Base-by-base conservation (phyloP, 1,139 yeast genomes). In the Yamadazyma oceani region DNA sequence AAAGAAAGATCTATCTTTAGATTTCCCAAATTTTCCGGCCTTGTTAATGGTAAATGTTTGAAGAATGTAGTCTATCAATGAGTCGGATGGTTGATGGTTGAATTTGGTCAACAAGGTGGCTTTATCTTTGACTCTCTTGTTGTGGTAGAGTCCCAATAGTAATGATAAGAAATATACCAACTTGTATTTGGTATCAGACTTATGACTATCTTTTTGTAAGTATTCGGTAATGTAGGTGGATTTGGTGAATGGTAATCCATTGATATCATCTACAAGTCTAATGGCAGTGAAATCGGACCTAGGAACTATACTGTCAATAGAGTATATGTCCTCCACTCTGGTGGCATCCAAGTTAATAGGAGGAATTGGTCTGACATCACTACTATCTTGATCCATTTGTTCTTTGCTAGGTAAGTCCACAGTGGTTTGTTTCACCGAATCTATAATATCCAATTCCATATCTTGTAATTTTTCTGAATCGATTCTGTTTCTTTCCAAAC, bases 311-410 rank as follows among this genome's bases (percentile, higher is more conserved):
- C 73, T 78, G 42, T 69, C 66, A 34, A 90, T 55, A 28, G 96
- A 86, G 59, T 89, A 92, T 34, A 89, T 75, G 45, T 88, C 95
- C 53, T 84, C 90, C 32, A 84, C 92, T 39, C 75, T 73, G 7
- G 87, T 82, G 14, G 97, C 95, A 35, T 78, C 85, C 32, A 75
- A 75, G 53, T 88, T 71, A 48, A 85, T 86, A 17, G 69, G 62
- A 6, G 98, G 98, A 13, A 90, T 85, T 15, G 96, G 95, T 58
- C 97, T 78, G 41, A 83, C 88, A 25, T 69, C 66, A 22, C 76
- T 71, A 32, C 79, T 78, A 22, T 69, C 67, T 34, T 73, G 69
- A 28, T 74, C 75, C 58, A 78, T 66, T 54, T 81, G 75, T 39
- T 73, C 74, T 55, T 78, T 75, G 2, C 90, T 67, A 31, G 97